A percentile compares a stretch with the other conserved stretches of the same genome.
Conservation (phyloP, 768 basidiomycete genomes). For the Sistotremastrum suecicum region DNA sequence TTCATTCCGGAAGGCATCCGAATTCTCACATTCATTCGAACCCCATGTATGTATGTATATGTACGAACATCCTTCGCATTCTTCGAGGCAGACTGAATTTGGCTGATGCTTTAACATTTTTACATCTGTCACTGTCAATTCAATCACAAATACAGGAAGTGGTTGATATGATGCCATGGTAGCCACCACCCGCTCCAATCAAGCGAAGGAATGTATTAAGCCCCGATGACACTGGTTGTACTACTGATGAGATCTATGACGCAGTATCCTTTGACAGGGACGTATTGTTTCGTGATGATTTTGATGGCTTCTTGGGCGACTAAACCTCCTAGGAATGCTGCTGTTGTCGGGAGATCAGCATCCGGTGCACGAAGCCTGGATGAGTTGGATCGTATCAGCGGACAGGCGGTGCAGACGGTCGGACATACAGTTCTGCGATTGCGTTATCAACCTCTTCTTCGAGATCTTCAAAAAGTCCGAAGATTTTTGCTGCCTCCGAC, state of each 20-base stretch:
- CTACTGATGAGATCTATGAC: conserved; percentile 74
- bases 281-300: conserved; percentile 90
- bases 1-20: no score
- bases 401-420: neutral
- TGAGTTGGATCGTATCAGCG: neutral
- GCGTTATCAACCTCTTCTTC: conserved; percentile 40
- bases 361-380: conserved; percentile 65
- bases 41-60: no score
- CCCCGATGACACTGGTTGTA: conserved; percentile 42
- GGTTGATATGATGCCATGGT: no score
- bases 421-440: conserved; percentile 66
- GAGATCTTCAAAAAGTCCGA: conserved; percentile 35
- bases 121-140: no score
- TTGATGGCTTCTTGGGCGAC: conserved; percentile 97
- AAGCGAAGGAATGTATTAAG: neutral
- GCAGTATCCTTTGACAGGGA: conserved; percentile 77
- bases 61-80: no score
- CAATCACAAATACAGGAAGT: no score
- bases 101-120: no score
- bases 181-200: no score
- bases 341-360: conserved; percentile 84
- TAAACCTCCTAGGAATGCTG: conserved; percentile 85
- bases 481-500: conserved; percentile 31
- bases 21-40: no score
- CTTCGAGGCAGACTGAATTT: no score